Base-by-base conservation (phyloP, 2,329 filamentous ascomycete genomes). In the Simplicillium aogashimaense region DNA sequence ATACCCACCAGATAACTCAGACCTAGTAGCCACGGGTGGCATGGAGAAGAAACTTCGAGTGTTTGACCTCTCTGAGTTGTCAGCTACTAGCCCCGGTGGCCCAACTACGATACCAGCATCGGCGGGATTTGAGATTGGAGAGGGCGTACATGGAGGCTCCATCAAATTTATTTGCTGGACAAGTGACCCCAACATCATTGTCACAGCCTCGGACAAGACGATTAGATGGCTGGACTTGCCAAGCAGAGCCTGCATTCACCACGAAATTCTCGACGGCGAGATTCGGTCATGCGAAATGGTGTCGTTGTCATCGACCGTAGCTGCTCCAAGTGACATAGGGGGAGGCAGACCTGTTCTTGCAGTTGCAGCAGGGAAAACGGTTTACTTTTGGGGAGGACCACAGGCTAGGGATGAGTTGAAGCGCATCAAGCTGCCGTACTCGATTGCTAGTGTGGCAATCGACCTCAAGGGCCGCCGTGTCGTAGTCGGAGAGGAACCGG, bases 151-250 rank as follows among this genome's bases (percentile, higher is more conserved):
- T 59, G 81, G 76, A 13, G 85, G 84, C 36, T 86, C 85, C 28
- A 97, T 98, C 72, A 97, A 95, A 62, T 89, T 87, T 43, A 94
- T 98, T 45, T 85, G 94, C 45, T 98, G 92, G 92, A 86, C 87
- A 39, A 77, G 79, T 43, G 85, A 94, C 53, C 83, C 85, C 38
- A 94, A 92, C 53, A 79, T 90, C 47, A 70, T 98, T 42, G 84
- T 94, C 38, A 98, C 92, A 0, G 89, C 90, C 2, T 85, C 87
- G 1, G 90, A 95, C 57, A 94, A 92, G 58, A 87, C 83, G 36
- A 75, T 98, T 18, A 81, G 92, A 42, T 98, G 92, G 92, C 94
- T 92, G 69, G 88, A 98, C 59, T 67, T 97, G 36, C 81, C 86
- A 17, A 79, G 78, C 39, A 80, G 83, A 39, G 72, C 79, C 29